These are phyloP conservation scores for Triglochin maritima DNA, from an alignment of 106 monocot species.

Conservation along the genomic window DNA sequence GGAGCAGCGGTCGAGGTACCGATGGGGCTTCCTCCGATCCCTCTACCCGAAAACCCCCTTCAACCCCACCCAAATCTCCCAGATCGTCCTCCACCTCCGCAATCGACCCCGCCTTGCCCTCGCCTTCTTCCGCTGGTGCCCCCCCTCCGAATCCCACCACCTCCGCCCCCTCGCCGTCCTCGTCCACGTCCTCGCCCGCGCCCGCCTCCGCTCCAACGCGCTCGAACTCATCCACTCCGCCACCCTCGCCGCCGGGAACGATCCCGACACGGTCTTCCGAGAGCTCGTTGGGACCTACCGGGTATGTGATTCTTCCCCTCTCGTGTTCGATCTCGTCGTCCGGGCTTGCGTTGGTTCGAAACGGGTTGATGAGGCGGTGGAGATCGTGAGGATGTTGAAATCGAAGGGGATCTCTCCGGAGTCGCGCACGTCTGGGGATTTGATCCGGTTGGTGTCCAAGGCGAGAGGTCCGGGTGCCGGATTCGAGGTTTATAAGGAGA, in stretches of 20 bases:
- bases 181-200: conserved; percentile 18
- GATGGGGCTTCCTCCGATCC: conserved; percentile 39
- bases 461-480: conserved; percentile 26
- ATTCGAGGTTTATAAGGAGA: conserved; percentile 34
- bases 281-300: conserved; percentile 33
- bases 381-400: conserved; percentile 22
- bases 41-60: not conserved
- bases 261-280: not conserved
- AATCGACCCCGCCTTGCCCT: conserved; percentile 41
- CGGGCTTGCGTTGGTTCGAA: conserved; percentile 33
- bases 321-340: conserved; percentile 70
- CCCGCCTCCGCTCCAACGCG: conserved; percentile 10
- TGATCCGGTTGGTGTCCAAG: conserved; percentile 22
- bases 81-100: conserved; percentile 32
- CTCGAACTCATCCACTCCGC: conserved; percentile 32
- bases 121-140: conserved; percentile 32
- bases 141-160: conserved; percentile 12
- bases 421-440: conserved; percentile 26
- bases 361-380: conserved; percentile 28
- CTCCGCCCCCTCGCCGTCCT: conserved; percentile 22
- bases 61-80: conserved; percentile 20
- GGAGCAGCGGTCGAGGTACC: conserved; percentile 24
- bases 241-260: conserved; percentile 6
- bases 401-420: conserved; percentile 20
- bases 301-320: conserved; percentile 54